These are phyloP conservation scores for Metarhizium guizhouense DNA, from an alignment of 2,329 filamentous ascomycete genomes.

Conservation along the genomic window DNA sequence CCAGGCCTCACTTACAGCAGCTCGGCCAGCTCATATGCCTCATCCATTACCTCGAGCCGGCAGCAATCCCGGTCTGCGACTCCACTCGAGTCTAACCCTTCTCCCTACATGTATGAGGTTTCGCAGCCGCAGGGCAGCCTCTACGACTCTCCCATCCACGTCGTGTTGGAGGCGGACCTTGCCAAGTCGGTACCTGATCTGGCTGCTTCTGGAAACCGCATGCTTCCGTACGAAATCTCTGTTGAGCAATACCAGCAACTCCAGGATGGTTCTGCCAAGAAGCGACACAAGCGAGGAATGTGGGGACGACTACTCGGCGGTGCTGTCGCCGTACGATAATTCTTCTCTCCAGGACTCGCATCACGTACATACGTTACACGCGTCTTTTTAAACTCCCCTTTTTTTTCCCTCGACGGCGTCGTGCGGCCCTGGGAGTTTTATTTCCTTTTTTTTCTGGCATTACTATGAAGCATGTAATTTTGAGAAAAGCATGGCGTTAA, in stretches of 20 bases:
- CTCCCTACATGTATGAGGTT: conserved; percentile 32
- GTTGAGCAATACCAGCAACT: conserved; percentile 41
- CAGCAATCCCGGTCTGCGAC: conserved; percentile 44
- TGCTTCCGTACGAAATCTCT: conserved; percentile 48
- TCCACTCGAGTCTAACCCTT: conserved; percentile 35
- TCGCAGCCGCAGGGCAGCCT: conserved; percentile 27
- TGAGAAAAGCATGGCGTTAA: conserved; percentile 10
- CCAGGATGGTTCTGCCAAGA: conserved; percentile 37
- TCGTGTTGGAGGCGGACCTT: conserved; percentile 31
- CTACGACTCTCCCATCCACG: conserved; percentile 41
- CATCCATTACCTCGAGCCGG: conserved; percentile 37
- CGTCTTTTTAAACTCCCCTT: too few relatives aligned
- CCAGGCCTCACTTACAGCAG: conserved; percentile 41
- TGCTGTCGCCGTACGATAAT: conserved; percentile 29
- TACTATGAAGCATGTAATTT: not conserved
- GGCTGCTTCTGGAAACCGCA: conserved; percentile 17
- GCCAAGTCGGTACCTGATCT: conserved; percentile 22
- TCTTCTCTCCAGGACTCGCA: not conserved
- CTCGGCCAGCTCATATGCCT: conserved; percentile 41
- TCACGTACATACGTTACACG: not conserved
- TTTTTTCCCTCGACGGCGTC: too few relatives aligned
- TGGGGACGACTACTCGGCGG: conserved; percentile 45
- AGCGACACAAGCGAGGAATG: conserved; percentile 42
- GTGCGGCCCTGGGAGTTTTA: not conserved
- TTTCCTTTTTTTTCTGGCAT: not conserved